Percentiles rank a stretch among this genome's conserved stretches.
phyloP scores from a whole-genome alignment of 176 grass and related monocot species.

The Carex littledalei region DNA sequence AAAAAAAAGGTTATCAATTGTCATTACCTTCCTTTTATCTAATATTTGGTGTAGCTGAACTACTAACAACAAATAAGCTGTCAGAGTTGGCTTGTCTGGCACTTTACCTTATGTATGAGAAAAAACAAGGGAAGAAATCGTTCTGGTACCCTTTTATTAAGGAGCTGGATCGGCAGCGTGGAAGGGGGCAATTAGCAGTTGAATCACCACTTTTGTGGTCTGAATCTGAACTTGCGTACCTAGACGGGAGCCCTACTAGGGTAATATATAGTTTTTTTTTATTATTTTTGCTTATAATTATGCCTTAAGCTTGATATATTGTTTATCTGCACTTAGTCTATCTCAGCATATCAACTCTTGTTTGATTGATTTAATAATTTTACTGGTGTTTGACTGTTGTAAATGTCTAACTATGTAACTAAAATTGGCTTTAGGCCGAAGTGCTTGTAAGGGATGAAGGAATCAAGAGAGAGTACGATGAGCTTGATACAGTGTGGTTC shows the following conservation, averaged over 20 bases:
- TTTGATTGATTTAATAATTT: neutral
- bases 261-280: constrained; percentile 28
- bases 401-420: neutral
- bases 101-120: constrained; percentile 99
- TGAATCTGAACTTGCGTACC: constrained; percentile 72
- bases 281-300: neutral
- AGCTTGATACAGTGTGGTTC: constrained; percentile 98
- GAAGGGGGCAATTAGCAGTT: constrained; percentile 89
- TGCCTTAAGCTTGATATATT: neutral
- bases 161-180: constrained; percentile 88
- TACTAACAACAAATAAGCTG: constrained; percentile 94
- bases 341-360: neutral
- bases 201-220: constrained; percentile 95
- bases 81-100: constrained; percentile 98
- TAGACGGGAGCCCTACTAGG: constrained; percentile 80
- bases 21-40: neutral
- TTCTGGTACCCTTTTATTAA: constrained; percentile 94
- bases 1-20: neutral
- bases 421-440: constrained; percentile 50
- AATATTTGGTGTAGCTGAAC: constrained; percentile 55
- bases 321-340: constrained; percentile 2
- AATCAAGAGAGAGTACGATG: constrained; percentile 88
- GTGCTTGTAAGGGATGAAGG: constrained; percentile 83
- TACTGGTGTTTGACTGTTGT: neutral
- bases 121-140: constrained; percentile 90